Percentiles rank a stretch among this genome's conserved stretches.
Conservation (phyloP, 2,329 filamentous ascomycete species). For the Claviceps pazoutovae region DNA sequence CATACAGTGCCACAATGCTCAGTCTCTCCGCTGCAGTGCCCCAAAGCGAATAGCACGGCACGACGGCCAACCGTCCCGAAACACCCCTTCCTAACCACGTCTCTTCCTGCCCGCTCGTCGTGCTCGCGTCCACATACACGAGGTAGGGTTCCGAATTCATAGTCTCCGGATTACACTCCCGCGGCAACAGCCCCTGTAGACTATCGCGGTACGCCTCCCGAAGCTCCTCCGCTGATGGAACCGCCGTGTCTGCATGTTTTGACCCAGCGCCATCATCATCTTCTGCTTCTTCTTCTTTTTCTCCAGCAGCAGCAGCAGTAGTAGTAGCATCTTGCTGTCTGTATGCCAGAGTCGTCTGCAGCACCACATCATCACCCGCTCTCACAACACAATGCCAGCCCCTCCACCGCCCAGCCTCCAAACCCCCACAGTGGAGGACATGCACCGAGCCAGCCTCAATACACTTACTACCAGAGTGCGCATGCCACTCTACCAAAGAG, state of each 20-base stretch:
- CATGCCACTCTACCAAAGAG: conserved; percentile 74
- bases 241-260: background rate
- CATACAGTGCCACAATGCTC: conserved; percentile 20
- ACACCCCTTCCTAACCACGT: background rate
- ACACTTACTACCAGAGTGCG: conserved; percentile 41
- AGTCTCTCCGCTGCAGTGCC: conserved; percentile 18
- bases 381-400: conserved; percentile 17
- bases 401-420: conserved; percentile 12
- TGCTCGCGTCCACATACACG: conserved; percentile 17
- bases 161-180: background rate
- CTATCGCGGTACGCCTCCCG: background rate
- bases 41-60: conserved; percentile 27
- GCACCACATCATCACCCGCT: conserved; percentile 8
- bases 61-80: conserved; percentile 10
- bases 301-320: background rate
- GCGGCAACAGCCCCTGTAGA: conserved; percentile 1
- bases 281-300: no score
- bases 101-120: conserved; percentile 8
- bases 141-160: conserved; percentile 14
- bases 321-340: background rate
- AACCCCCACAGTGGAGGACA: conserved; percentile 8
- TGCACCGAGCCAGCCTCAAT: conserved; percentile 16
- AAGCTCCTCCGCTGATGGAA: conserved; percentile 3
- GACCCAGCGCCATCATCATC: background rate
- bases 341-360: conserved; percentile 19